Evolutionary conservation across 441 rosid genomes (phyloP).

Genomic region (Theobroma grandiflorum): DNA sequence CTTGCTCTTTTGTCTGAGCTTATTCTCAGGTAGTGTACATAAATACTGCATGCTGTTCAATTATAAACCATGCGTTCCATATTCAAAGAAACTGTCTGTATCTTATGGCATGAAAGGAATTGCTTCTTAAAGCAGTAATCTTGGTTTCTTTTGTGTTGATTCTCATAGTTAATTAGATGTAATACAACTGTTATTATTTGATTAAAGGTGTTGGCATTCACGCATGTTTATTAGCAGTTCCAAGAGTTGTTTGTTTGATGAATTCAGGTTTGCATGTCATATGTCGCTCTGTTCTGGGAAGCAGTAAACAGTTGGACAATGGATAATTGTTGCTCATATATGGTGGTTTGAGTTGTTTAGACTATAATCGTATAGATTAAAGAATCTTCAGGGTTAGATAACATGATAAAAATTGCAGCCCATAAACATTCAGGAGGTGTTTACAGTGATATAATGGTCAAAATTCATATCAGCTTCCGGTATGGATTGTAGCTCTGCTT

Average conservation of each 20-base stretch:
- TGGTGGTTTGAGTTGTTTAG: not conserved
- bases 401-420: no score
- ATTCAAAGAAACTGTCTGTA: not conserved
- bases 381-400: not conserved
- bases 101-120: not conserved
- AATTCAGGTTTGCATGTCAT: not conserved
- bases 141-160: not conserved
- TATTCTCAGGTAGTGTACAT: constrained; percentile 22
- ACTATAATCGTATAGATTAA: not conserved
- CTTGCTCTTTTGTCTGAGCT: not conserved
- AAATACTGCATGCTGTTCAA: not conserved
- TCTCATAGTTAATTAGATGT: constrained; percentile 15
- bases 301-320: not conserved
- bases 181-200: not conserved
- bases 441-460: not conserved
- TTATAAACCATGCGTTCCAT: not conserved
- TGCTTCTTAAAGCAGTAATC: not conserved
- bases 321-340: not conserved
- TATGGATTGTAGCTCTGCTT: not conserved
- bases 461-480: not conserved
- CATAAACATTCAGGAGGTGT: no score
- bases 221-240: not conserved
- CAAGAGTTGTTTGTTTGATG: no score
- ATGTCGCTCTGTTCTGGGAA: not conserved
- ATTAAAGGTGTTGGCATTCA: not conserved